Conservation (phyloP, 106 monocot species). For the Dioscorea dumetorum region DNA sequence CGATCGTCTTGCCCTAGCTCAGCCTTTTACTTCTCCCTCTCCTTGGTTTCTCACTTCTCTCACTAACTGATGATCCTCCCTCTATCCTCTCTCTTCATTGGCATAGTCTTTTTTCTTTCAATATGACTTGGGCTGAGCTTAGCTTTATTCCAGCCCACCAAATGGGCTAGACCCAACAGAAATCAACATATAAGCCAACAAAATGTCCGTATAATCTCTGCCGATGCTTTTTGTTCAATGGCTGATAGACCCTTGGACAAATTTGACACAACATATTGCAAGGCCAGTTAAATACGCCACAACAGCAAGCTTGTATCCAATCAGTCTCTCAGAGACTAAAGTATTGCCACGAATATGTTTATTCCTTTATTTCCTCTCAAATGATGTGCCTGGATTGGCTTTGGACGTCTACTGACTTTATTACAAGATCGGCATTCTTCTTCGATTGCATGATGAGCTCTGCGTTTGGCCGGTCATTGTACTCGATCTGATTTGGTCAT, state of each 20-base stretch:
- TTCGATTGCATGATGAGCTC: constrained; percentile 85
- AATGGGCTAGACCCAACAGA: no score
- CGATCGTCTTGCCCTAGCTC: no score
- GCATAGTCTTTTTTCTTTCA: no score
- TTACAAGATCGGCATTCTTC: constrained; percentile 80
- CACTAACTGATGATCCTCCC: no score
- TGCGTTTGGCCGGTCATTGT: constrained; percentile 95
- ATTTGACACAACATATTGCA: background rate
- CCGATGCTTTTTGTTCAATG: background rate
- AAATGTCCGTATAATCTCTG: background rate
- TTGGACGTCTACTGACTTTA: constrained; percentile 63
- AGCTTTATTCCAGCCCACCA: no score
- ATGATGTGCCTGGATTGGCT: background rate
- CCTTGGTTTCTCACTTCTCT: no score
- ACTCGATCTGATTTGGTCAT: constrained; percentile 35
- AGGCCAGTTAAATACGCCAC: background rate
- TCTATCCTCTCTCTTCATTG: no score
- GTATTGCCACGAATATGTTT: background rate
- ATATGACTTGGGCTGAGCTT: no score
- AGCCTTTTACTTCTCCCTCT: no score
- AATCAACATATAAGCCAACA: no score
- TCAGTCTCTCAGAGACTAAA: background rate
- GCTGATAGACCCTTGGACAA: background rate
- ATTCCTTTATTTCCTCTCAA: background rate
- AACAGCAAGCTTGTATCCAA: background rate